Conservation (phyloP, 2,329 filamentous ascomycete genomes). For the Alternaria hordeiaustralica region DNA sequence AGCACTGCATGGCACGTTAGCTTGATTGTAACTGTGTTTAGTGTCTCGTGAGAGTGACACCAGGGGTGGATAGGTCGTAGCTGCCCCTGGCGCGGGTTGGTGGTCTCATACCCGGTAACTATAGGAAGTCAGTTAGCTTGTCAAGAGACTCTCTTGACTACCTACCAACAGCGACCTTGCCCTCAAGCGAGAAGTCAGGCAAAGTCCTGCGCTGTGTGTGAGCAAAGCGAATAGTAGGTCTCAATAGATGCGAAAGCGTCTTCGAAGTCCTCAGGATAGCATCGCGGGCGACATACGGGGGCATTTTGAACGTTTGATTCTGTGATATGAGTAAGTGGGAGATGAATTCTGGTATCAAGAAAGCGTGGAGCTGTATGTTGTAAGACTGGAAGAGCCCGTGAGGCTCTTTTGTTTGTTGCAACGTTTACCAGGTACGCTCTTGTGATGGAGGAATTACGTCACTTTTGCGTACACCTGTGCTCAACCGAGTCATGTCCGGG, state of each 20-base stretch:
- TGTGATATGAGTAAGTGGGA: neutral
- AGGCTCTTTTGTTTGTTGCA: neutral
- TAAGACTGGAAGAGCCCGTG: neutral
- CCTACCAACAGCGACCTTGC: slow-evolving; percentile 23
- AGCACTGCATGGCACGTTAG: slow-evolving; percentile 16
- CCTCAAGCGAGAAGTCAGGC: slow-evolving; percentile 22
- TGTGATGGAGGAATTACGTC: slow-evolving; percentile 15
- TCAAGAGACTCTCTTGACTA: neutral
- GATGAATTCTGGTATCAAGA: neutral
- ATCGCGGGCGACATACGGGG: slow-evolving; percentile 16
- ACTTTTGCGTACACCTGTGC: slow-evolving; percentile 11
- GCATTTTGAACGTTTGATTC: slow-evolving; percentile 7
- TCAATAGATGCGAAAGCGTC: neutral
- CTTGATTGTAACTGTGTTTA: neutral
- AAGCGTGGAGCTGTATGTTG: neutral
- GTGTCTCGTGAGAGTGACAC: neutral
- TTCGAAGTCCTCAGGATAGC: slow-evolving; percentile 7
- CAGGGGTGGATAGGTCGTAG: neutral
- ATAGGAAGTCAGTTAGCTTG: neutral
- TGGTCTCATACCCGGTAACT: slow-evolving; percentile 3
- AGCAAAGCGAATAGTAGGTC: slow-evolving; percentile 11
- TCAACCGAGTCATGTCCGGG: neutral
- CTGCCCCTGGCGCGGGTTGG: neutral
- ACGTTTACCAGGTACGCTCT: neutral
- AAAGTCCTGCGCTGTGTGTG: slow-evolving; percentile 18